Evolutionary conservation across 1,284 basidiomycete genomes (phyloP), one percentile per base, ranked within the genome.

Genomic region (Ceratobasidium theobromae): DNA sequence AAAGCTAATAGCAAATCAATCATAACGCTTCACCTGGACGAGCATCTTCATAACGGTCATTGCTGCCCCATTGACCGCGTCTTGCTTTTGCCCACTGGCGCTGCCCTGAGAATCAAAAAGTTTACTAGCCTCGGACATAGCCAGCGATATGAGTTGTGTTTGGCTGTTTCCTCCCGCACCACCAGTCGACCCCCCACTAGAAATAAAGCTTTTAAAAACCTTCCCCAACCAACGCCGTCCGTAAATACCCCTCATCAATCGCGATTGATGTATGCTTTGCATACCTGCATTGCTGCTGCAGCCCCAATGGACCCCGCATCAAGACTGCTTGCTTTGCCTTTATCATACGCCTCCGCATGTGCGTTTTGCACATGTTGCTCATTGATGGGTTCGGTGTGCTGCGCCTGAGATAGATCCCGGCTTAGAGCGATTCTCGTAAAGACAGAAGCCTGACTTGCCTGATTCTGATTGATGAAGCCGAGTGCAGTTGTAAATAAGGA

Each of bases 41-140:
- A 88, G 73, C 11, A 93, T 78, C 77, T 94, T 93, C 84, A 93
- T 86, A 66, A 91, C 84, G 1, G 88, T 92, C 84, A 87, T 86
- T 2, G 87, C 91, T 49, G 91, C 92, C 14, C 87, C 82, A 71
- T 88, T 91, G 72, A 94, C 84, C 4, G 86, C 87, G 72, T 91
- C 88, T 72, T 92, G 89, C 77, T 94, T 93, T 73, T 83, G 82
- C 14, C 87, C 88, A 25, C 70, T 66, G 21, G 83, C 80, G 0
- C 85, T 77, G 16, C 84, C 85, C 33, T 83, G 82, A 71, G 82
- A 78, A 72, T 91, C 88, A 70, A 93, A 88, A 57, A 92, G 77
- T 74, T 89, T 85, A 32, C 82, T 80, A 0, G 86, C 89, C 74
- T 95, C 87, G 0, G 84, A 82, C 89, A 95, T 91, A 11, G 91